phyloP scores from a whole-genome alignment of 768 basidiomycete species.

The Boletus sp. region DNA sequence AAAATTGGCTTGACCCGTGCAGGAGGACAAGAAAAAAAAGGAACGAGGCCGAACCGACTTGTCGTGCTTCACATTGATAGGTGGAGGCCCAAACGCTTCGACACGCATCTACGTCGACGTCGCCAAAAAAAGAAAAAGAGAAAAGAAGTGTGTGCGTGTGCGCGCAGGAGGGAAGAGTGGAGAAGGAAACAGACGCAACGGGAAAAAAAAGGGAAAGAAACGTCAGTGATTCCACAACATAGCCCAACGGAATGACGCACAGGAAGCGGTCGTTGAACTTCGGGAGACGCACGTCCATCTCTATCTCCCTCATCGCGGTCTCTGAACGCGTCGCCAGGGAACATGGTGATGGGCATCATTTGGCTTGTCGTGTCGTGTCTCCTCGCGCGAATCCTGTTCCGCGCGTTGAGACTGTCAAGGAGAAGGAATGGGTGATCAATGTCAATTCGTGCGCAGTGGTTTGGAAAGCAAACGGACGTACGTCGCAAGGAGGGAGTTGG shows the following conservation, averaged over 20 bases:
- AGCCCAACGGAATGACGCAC: neutral
- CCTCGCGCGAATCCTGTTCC: slow-evolving; percentile 5
- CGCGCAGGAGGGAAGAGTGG: neutral
- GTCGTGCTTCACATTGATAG: neutral
- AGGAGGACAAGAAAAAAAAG: too few species aligned
- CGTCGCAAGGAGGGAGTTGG: slow-evolving; percentile 28
- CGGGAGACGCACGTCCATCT: neutral
- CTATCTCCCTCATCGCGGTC: neutral
- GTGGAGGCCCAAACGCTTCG: neutral
- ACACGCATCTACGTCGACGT: neutral
- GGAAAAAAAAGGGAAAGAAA: neutral
- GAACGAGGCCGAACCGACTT: slow-evolving; percentile 10
- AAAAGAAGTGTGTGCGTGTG: neutral
- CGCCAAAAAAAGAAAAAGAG: neutral
- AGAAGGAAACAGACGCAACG: neutral
- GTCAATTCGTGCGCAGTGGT: neutral
- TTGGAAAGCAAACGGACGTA: slow-evolving; percentile 2
- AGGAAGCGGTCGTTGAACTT: neutral
- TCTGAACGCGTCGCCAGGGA: neutral
- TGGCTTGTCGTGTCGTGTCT: neutral
- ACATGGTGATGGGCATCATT: slow-evolving; percentile 1
- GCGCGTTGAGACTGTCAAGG: slow-evolving; percentile 21
- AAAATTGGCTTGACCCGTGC: neutral
- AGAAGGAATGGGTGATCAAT: neutral
- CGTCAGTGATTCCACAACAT: neutral